Evolutionary conservation across 2,329 filamentous ascomycete species (phyloP), one percentile per base, ranked within the genome.

Genomic region (Leptoxyphium fumago): DNA sequence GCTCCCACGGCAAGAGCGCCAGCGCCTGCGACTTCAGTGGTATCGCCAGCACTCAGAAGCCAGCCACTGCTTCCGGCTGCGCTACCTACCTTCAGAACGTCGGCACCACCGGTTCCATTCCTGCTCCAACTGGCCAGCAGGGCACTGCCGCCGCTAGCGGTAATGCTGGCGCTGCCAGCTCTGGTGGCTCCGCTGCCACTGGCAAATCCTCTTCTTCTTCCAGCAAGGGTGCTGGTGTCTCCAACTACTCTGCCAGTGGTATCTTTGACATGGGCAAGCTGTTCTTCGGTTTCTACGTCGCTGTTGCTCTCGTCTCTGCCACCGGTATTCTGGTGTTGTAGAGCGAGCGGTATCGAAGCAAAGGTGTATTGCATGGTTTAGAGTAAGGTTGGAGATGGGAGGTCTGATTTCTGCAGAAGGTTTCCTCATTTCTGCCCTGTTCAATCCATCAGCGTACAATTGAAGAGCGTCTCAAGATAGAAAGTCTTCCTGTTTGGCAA

Each of bases 41-140:
- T 15, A 36, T 36, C 32, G 32, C 32, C 32, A 36, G 15, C 13
- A 36, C 32, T 9, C 32, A 36, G 32, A 36, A 36, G 32, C 32
- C 32, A 36, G 32, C 32, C 32, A 36, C 32, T 9, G 32, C 41
- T 30, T 43, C 15, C 5, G 38, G 41, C 41, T 43, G 41, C 7
- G 14, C 29, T 29, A 38, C 41, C 15, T 43, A 43, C 14, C 38
- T 43, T 15, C n/a, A 38, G 14, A 13, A 26, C 29, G n/a, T 43
- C 30, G 41, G 17, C 10, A 17, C 28, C 8, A 10, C 14, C 28
- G 15, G 29, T 11, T 38, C 30, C 3, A 36, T 36, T 9, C 32
- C 32, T 4, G 32, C 32, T 15, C 32, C 32, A 36, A 36, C 32
- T 15, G 32, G 32, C 32, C 32, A 36, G 32, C 32, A 36, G 32